These are phyloP conservation scores for Phytophthora hibernalis DNA, from an alignment of 352 stramenopile species.

Conservation along the genomic window DNA sequence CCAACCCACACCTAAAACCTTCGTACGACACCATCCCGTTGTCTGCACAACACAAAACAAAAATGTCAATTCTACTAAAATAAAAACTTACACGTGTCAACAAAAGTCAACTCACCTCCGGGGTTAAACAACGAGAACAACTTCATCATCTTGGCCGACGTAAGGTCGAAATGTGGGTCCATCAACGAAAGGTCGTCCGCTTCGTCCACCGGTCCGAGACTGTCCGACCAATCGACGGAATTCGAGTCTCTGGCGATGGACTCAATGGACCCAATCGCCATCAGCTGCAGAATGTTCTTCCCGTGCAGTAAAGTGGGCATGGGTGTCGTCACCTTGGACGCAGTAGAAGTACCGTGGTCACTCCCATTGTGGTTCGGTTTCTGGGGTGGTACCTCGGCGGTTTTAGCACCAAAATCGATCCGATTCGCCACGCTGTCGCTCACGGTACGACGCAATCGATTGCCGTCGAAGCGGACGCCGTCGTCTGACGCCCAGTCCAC, in stretches of 20 bases:
- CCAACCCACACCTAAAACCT: constrained; percentile 72
- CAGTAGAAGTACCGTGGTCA: neutral
- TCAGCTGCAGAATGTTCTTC: constrained; percentile 69
- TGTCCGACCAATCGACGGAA: constrained; percentile 73
- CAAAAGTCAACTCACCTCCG: constrained; percentile 44
- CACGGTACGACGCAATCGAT: constrained; percentile 16
- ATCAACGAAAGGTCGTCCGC: constrained; percentile 70
- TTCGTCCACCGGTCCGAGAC: constrained; percentile 34
- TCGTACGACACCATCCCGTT: constrained; percentile 80
- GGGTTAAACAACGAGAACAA: constrained; percentile 74
- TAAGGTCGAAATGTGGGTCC: constrained; percentile 89
- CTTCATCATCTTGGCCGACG: constrained; percentile 66
- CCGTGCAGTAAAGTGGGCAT: constrained; percentile 52
- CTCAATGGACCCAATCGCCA: constrained; percentile 48
- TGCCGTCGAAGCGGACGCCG: constrained; percentile 35
- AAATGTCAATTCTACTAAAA: constrained; percentile 16
- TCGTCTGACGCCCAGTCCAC: constrained; percentile 38
- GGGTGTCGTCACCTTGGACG: constrained; percentile 23
- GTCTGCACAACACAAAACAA: constrained; percentile 23
- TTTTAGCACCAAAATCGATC: constrained; percentile 12
- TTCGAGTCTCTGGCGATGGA: constrained; percentile 50
- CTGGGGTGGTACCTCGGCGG: neutral
- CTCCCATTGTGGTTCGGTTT: neutral
- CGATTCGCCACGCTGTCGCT: constrained; percentile 21
- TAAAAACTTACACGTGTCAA: no score